Conservation (phyloP, 2,329 filamentous ascomycete species). For the Xylaria hypoxylon region DNA sequence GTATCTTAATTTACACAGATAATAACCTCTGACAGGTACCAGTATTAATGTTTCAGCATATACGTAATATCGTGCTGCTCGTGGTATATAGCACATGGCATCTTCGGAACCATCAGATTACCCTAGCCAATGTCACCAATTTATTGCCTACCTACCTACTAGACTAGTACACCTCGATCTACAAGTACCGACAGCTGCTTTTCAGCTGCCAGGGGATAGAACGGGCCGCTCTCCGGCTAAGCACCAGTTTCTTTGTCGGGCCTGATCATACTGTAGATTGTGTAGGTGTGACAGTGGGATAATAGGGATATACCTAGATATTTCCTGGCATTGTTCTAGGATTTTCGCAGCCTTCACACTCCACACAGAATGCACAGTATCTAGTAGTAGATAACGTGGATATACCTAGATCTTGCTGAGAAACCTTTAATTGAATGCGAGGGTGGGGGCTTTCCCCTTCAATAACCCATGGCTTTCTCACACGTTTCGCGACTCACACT, state of each 20-base stretch:
- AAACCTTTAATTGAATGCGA: neutral
- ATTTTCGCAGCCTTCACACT: too few species aligned
- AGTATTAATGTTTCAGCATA: constrained; percentile 15
- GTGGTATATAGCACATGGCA: constrained; percentile 18
- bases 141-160: constrained; percentile 13
- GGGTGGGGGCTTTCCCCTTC: constrained; percentile 1
- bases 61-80: too few species aligned
- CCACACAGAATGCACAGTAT: too few species aligned
- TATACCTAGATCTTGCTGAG: too few species aligned
- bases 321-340: too few species aligned
- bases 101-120: constrained; percentile 19
- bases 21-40: constrained; percentile 2
- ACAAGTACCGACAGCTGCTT: constrained; percentile 14
- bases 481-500: constrained; percentile 5
- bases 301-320: too few species aligned
- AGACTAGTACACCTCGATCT: constrained; percentile 1
- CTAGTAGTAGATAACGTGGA: too few species aligned
- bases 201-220: constrained; percentile 17
- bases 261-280: neutral
- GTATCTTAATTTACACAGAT: neutral
- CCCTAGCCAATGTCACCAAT: constrained; percentile 10
- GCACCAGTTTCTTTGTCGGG: too few species aligned
- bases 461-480: constrained; percentile 3
- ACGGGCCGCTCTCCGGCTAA: neutral
- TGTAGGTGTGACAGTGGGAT: too few species aligned